phyloP scores from a whole-genome alignment of 2,329 filamentous ascomycete species.

The Aureobasidium zeae region DNA sequence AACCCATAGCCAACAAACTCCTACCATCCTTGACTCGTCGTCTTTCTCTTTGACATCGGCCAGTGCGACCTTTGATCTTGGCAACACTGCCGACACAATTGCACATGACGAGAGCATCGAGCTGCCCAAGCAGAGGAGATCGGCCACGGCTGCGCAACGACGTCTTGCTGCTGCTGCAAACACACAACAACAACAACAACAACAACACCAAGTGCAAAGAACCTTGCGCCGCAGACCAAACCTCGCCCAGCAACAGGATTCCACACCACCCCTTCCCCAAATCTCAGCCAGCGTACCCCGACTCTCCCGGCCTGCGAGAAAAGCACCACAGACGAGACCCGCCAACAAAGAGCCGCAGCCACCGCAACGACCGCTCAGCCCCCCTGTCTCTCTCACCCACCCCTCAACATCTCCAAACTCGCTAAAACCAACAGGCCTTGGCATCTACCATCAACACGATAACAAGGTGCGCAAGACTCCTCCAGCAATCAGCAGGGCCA shows the following conservation, averaged over 20 bases:
- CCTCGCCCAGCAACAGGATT: background rate
- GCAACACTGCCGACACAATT: background rate
- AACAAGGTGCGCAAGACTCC: slow-evolving; percentile 18
- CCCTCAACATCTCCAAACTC: background rate
- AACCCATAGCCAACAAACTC: slow-evolving; percentile 21
- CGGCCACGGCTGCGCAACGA: background rate
- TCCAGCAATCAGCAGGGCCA: no score
- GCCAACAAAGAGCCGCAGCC: no score
- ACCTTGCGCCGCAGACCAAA: background rate
- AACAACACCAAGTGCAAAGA: background rate
- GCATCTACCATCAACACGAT: background rate
- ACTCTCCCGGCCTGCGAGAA: background rate
- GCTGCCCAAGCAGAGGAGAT: slow-evolving; percentile 9
- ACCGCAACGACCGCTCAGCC: slow-evolving; percentile 10
- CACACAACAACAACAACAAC: background rate
- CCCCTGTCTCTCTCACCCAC: background rate
- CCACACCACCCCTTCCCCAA: background rate
- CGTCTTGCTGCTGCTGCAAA: background rate
- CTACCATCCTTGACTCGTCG: background rate
- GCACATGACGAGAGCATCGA: background rate
- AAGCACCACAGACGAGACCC: background rate
- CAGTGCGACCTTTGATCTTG: slow-evolving; percentile 2
- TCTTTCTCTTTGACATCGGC: background rate
- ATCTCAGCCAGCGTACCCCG: no score
- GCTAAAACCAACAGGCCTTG: background rate